A percentile compares a stretch with the other conserved stretches of the same genome.
Conservation (phyloP, 2,329 filamentous ascomycete genomes). For the Tolypocladium ovalisporum region DNA sequence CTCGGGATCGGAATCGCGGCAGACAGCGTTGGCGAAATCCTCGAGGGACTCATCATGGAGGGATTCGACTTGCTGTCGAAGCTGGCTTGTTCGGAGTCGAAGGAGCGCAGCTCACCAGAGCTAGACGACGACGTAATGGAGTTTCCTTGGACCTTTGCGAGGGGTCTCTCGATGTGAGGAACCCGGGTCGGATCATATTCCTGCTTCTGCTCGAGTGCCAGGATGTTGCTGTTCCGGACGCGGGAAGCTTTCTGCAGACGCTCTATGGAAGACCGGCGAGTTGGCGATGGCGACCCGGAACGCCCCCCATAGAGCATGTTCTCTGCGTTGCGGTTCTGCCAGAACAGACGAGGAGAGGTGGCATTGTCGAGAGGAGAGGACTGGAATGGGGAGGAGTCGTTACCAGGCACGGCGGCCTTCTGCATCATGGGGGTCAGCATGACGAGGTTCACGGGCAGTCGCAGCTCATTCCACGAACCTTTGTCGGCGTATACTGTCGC, state of each 20-base stretch:
- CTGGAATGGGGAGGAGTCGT: slow-evolving; percentile 75
- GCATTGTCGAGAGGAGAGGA: slow-evolving; percentile 61
- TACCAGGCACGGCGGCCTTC: slow-evolving; percentile 54
- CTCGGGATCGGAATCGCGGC: slow-evolving; percentile 7
- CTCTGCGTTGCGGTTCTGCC: slow-evolving; percentile 74
- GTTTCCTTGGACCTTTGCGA: slow-evolving; percentile 67
- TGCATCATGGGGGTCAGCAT: slow-evolving; percentile 26
- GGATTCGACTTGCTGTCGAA: slow-evolving; percentile 36
- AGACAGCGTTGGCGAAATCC: slow-evolving; percentile 6
- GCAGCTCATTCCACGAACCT: slow-evolving; percentile 18
- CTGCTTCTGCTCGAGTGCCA: slow-evolving; percentile 82
- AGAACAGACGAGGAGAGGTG: slow-evolving; percentile 77
- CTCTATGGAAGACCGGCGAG: slow-evolving; percentile 84
- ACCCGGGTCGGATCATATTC: slow-evolving; percentile 80
- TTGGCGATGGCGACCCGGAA: slow-evolving; percentile 54
- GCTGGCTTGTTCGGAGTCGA: slow-evolving; percentile 28
- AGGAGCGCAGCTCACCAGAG: slow-evolving; percentile 39
- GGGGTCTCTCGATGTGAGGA: slow-evolving; percentile 69
- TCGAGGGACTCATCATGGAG: slow-evolving; percentile 20
- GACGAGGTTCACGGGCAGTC: slow-evolving; percentile 1
- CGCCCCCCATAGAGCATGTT: slow-evolving; percentile 58
- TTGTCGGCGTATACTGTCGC: slow-evolving; percentile 47
- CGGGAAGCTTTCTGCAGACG: slow-evolving; percentile 88
- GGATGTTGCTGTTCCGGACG: slow-evolving; percentile 97
- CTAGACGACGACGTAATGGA: slow-evolving; percentile 52